Evolutionary conservation across 1,139 yeast genomes (phyloP), one percentile per base, ranked within the genome.

Genomic region (Eremothecium sinecaudum): DNA sequence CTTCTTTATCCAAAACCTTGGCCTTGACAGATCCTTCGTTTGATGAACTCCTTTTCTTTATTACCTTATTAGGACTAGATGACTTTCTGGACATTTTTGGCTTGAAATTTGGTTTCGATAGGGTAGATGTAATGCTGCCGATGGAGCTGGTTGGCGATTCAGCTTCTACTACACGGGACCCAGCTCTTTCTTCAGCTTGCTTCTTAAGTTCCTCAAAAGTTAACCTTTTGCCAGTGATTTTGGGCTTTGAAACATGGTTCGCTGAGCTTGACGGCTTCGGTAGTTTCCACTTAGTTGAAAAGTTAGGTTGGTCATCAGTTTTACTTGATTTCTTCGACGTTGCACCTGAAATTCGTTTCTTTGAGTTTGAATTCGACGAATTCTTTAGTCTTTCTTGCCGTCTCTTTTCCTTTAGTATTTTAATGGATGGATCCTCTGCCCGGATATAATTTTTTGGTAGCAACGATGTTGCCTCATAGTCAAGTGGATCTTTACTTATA

Each of bases 201-300:
- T 71, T 73, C 83, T 79, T 78, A 40, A 80, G 61, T 38, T 79
- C 83, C 31, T 69, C 70, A 48, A 77, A 80, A 8, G 75, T 66
- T 52, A 77, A 56, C 47, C 76, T 77, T 45, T 74, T 70, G 0
- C 50, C 35, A 3, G 58, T 50, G 8, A 43, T 46, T 31, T 38
- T 54, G 18, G 34, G 34, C 24, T 48, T 47, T 16, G 48, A 47
- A n/a, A 38, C 36, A n/a, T 31, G 31, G 6, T 38, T 37, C 21
- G 32, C 31, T 14, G 32, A 34, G 12, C 29, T 31, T 14, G 20
- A 20, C 17, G 36, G 32, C 28, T 18, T 26, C 29, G 40, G 42
- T 25, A 36, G 36, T 33, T 41, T 43, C 39, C 43, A 43, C 34
- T 43, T 44, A 32, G 44, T 48, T 28, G 35, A 43, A 12, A 11